phyloP scores from a whole-genome alignment of 1,284 basidiomycete species.

The Ganoderma multipileum region DNA sequence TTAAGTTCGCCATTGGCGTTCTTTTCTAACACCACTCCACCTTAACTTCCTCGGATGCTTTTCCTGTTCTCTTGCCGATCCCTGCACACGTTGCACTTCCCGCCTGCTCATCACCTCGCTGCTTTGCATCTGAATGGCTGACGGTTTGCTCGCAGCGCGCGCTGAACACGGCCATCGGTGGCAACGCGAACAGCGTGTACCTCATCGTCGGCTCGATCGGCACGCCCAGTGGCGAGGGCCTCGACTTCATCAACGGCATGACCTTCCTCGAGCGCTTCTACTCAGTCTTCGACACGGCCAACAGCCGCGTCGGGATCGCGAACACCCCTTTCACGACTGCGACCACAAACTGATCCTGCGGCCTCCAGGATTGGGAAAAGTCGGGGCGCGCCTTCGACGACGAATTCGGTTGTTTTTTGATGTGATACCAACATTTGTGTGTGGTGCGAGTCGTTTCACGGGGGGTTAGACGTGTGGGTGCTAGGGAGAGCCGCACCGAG shows the following conservation, averaged over 20 bases:
- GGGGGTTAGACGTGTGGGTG: neutral
- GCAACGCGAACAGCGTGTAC: conserved; percentile 50
- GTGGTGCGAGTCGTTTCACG: neutral
- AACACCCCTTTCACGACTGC: conserved; percentile 57
- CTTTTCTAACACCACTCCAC: neutral
- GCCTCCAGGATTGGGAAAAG: neutral
- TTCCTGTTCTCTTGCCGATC: neutral
- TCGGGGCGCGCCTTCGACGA: neutral
- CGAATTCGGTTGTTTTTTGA: neutral
- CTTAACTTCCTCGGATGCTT: neutral
- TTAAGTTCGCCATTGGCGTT: neutral
- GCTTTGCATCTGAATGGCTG: neutral
- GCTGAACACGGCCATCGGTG: conserved; percentile 52
- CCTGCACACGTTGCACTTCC: neutral
- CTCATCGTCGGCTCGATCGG: conserved; percentile 48
- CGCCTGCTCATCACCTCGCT: neutral
- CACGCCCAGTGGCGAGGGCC: conserved; percentile 39
- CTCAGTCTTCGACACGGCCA: conserved; percentile 65
- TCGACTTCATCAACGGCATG: conserved; percentile 48
- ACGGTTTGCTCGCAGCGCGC: conserved; percentile 29
- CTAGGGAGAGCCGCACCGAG: neutral
- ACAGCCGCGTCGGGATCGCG: conserved; percentile 52
- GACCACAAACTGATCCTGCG: conserved; percentile 53
- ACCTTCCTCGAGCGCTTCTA: conserved; percentile 64
- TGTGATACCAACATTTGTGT: neutral